Conservation (phyloP, 2,329 filamentous ascomycete genomes). For the Blumeria hordei region DNA sequence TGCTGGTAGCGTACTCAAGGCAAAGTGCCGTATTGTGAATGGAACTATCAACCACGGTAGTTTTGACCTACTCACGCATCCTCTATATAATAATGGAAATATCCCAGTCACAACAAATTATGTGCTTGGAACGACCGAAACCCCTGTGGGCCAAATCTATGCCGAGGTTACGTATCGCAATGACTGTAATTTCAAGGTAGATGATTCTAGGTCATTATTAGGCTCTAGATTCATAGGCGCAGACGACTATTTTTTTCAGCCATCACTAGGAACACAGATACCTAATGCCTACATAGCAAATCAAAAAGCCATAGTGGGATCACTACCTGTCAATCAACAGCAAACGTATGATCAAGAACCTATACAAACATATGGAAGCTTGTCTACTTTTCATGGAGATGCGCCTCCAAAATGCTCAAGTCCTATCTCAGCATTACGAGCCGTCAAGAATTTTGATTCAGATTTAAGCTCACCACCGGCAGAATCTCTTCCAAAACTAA, state of each 20-base stretch:
- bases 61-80: constrained; percentile 45
- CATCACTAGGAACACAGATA: constrained; percentile 31
- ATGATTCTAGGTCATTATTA: constrained; percentile 71
- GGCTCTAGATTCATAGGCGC: constrained; percentile 86
- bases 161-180: constrained; percentile 66
- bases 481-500: constrained; percentile 21
- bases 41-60: constrained; percentile 26
- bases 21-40: constrained; percentile 58
- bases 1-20: constrained; percentile 35
- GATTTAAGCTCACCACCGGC: constrained; percentile 33
- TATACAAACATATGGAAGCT: constrained; percentile 65
- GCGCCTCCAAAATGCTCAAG: constrained; percentile 57
- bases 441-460: constrained; percentile 35
- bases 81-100: constrained; percentile 37
- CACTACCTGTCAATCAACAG: constrained; percentile 42
- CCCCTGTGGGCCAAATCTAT: constrained; percentile 63
- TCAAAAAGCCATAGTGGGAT: constrained; percentile 34
- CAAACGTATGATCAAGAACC: constrained; percentile 27
- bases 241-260: constrained; percentile 69
- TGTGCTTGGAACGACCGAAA: constrained; percentile 61
- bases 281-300: constrained; percentile 16
- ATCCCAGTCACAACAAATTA: constrained; percentile 46
- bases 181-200: constrained; percentile 75
- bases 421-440: constrained; percentile 60
- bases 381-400: constrained; percentile 75